Conservation (phyloP, 2,329 filamentous ascomycete species). For the Pseudodiploospora longispora region DNA sequence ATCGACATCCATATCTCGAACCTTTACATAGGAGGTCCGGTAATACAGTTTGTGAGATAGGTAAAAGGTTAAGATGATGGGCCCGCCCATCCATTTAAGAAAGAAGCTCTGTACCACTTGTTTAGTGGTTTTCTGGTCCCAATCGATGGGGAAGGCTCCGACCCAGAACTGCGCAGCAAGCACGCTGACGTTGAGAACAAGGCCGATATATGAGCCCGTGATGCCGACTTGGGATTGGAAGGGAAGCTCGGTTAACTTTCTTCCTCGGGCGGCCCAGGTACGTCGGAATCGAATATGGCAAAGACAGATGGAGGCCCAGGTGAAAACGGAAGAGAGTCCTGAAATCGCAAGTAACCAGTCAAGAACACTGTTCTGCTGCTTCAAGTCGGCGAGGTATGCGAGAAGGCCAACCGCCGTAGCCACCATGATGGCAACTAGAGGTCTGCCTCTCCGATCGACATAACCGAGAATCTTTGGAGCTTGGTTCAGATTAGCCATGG, state of each 20-base stretch:
- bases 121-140: slow-evolving; percentile 31
- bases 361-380: slow-evolving; percentile 53
- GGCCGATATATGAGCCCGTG: slow-evolving; percentile 70
- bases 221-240: slow-evolving; percentile 76
- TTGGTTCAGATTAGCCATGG: slow-evolving; percentile 79
- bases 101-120: slow-evolving; percentile 62
- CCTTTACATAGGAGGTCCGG: slow-evolving; percentile 57
- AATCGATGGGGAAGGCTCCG: slow-evolving; percentile 66
- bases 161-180: slow-evolving; percentile 84
- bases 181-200: slow-evolving; percentile 67
- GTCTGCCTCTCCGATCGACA: slow-evolving; percentile 74
- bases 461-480: slow-evolving; percentile 71
- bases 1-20: slow-evolving; percentile 74
- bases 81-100: slow-evolving; percentile 60
- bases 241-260: slow-evolving; percentile 66
- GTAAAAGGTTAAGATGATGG: slow-evolving; percentile 62
- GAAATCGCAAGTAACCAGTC: slow-evolving; percentile 68
- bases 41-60: slow-evolving; percentile 68
- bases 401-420: slow-evolving; percentile 63
- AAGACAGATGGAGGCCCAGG: slow-evolving; percentile 80
- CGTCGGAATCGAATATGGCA: slow-evolving; percentile 84
- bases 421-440: slow-evolving; percentile 61
- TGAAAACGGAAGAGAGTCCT: slow-evolving; percentile 65
- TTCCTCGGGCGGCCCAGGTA: slow-evolving; percentile 65
- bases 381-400: slow-evolving; percentile 62